These are phyloP conservation scores for Hypericum androsaemum DNA, from an alignment of 345 rosid genomes.

Conservation along the genomic window DNA sequence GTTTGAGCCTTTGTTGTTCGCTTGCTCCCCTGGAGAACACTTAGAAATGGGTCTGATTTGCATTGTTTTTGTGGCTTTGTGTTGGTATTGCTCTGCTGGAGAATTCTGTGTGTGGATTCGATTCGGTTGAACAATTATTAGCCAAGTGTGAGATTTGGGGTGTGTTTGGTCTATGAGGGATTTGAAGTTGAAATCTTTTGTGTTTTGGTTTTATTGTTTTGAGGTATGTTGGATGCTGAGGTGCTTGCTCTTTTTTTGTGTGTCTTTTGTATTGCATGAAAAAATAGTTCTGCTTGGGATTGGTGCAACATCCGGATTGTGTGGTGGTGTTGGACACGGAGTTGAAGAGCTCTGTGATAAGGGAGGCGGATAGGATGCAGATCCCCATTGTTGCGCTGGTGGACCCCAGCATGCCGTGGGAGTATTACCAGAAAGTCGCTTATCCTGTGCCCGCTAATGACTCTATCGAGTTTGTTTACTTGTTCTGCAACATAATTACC, in stretches of 20 bases:
- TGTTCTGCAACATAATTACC: conserved; percentile 89
- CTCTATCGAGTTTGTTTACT: conserved; percentile 84
- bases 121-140: no score
- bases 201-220: background rate
- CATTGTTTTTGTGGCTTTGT: no score
- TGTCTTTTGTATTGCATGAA: background rate
- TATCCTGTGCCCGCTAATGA: conserved; percentile 93
- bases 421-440: conserved; percentile 55
- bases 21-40: no score
- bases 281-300: conserved; percentile 57
- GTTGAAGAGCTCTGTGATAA: conserved; percentile 72
- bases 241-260: background rate
- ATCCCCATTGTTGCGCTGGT: conserved; percentile 87
- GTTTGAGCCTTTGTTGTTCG: no score
- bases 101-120: no score
- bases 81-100: no score
- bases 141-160: no score
- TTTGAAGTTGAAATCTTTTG: no score
- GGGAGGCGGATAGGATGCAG: conserved; percentile 70
- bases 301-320: conserved; percentile 78
- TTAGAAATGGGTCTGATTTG: no score
- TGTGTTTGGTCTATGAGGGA: no score
- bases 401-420: conserved; percentile 77
- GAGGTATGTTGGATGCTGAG: background rate
- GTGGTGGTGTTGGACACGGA: conserved; percentile 78